Conservation (phyloP, 305 asterid genomes). For the Fraxinus albicans region DNA sequence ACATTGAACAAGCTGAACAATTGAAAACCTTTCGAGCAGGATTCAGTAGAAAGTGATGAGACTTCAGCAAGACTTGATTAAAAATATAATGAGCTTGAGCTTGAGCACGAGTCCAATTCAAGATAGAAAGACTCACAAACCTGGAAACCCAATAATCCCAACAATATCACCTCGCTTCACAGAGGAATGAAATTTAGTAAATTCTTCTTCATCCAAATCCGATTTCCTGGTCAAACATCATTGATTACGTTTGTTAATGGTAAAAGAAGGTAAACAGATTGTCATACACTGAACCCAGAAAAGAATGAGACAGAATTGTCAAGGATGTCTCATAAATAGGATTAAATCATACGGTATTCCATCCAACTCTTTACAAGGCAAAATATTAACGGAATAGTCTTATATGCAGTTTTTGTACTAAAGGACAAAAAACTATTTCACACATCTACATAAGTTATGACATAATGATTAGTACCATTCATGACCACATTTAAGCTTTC, state of each 20-base stretch:
- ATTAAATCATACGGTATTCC: background rate
- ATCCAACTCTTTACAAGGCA: background rate
- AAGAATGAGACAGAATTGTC: background rate
- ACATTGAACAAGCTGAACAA: background rate
- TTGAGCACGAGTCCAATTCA: background rate
- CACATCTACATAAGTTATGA: background rate
- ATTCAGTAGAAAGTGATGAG: background rate
- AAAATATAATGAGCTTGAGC: background rate
- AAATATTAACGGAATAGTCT: background rate
- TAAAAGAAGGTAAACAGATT: background rate
- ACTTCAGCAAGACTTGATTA: background rate
- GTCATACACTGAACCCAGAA: background rate
- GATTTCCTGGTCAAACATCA: slow-evolving; percentile 49
- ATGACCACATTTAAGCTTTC: background rate
- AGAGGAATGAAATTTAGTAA: slow-evolving; percentile 58
- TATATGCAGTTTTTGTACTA: background rate
- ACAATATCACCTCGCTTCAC: slow-evolving; percentile 89
- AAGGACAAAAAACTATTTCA: background rate
- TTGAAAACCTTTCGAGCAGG: background rate
- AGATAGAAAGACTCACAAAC: slow-evolving; percentile 34
- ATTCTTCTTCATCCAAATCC: slow-evolving; percentile 56
- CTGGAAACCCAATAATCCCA: slow-evolving; percentile 85
- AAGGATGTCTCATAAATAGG: background rate
- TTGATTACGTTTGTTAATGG: background rate
- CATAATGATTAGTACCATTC: slow-evolving; percentile 1